Conservation (phyloP, 2,329 filamentous ascomycete genomes). For the Fusarium torreyae region DNA sequence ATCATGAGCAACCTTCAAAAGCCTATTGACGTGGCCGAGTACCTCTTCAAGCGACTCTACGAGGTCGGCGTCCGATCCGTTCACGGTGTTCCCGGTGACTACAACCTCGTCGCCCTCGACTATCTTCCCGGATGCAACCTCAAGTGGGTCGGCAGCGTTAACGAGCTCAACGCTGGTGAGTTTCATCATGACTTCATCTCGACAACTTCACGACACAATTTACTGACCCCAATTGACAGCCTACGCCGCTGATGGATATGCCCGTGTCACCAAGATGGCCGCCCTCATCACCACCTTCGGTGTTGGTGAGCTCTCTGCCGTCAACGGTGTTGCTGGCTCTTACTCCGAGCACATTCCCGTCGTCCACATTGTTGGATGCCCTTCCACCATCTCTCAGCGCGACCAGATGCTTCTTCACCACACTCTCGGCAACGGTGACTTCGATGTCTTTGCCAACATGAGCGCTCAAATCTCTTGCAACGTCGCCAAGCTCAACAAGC, state of each 20-base stretch:
- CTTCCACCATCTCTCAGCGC: slow-evolving; percentile 64
- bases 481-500: slow-evolving; percentile 78
- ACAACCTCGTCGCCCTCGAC: slow-evolving; percentile 79
- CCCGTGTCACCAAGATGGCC: slow-evolving; percentile 78
- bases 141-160: slow-evolving; percentile 78
- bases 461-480: slow-evolving; percentile 79
- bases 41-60: slow-evolving; percentile 75
- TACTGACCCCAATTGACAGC: slow-evolving; percentile 58
- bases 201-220: slow-evolving; percentile 7
- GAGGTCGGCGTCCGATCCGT: slow-evolving; percentile 76
- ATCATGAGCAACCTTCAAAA: slow-evolving; percentile 57
- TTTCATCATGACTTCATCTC: slow-evolving; percentile 39
- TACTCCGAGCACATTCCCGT: slow-evolving; percentile 81
- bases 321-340: slow-evolving; percentile 82
- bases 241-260: slow-evolving; percentile 86
- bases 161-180: slow-evolving; percentile 80
- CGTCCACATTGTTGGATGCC: slow-evolving; percentile 75
- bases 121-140: slow-evolving; percentile 72
- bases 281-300: slow-evolving; percentile 83
- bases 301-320: slow-evolving; percentile 80
- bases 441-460: slow-evolving; percentile 87
- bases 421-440: slow-evolving; percentile 84
- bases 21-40: slow-evolving; percentile 75
- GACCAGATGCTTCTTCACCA: slow-evolving; percentile 72
- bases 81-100: slow-evolving; percentile 81